Conservation (phyloP, 352 stramenopile genomes). For the Pythium sp. region DNA sequence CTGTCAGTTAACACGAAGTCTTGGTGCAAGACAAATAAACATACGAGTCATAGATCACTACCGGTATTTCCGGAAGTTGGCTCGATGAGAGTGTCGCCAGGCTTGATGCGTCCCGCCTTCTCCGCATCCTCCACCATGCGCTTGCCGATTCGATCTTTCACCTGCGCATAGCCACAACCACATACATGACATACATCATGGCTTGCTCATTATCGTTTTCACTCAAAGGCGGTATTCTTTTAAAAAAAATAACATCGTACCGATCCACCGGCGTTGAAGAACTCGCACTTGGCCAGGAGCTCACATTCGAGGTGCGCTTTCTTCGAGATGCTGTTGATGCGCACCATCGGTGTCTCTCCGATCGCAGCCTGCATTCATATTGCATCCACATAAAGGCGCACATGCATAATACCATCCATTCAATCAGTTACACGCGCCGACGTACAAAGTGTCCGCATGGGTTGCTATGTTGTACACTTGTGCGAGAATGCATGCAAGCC, state of each 20-base stretch:
- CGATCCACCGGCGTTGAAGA: conserved; percentile 91
- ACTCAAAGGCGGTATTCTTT: no score
- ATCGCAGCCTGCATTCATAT: conserved; percentile 28
- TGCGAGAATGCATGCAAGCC: not conserved
- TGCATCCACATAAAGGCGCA: not conserved
- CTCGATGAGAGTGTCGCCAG: conserved; percentile 94
- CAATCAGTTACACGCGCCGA: not conserved
- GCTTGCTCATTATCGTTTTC: no score
- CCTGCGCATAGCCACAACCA: not conserved
- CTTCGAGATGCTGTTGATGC: conserved; percentile 85
- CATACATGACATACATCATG: no score
- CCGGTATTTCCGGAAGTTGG: conserved; percentile 95
- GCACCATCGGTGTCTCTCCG: conserved; percentile 92
- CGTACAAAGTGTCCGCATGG: not conserved
- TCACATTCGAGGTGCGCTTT: conserved; percentile 84
- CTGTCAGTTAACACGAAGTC: not conserved
- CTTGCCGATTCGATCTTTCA: conserved; percentile 87
- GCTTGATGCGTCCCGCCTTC: conserved; percentile 79
- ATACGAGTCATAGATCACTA: not conserved
- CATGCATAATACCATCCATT: not conserved
- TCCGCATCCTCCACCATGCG: conserved; percentile 91
- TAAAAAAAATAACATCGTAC: conserved; percentile 11
- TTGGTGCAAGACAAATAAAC: not conserved
- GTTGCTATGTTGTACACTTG: no score
- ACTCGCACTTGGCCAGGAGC: conserved; percentile 94